These are phyloP conservation scores for Chalciporus sp. DNA, from an alignment of 1,284 basidiomycete species.

Conservation along the genomic window DNA sequence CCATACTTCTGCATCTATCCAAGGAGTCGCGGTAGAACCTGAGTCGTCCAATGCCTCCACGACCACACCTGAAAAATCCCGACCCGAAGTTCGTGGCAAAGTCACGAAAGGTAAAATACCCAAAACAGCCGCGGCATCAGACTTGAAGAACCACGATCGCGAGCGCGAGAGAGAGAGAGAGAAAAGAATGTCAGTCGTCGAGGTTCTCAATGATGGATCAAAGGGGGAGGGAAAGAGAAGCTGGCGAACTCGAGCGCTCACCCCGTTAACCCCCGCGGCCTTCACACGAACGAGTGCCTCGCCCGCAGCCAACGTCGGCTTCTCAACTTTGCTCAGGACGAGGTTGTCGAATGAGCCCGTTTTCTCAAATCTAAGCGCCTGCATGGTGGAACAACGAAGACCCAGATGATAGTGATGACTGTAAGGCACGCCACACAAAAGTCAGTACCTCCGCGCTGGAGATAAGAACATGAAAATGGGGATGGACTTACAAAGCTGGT, in stretches of 20 bases:
- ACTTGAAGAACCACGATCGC: constrained; percentile 15
- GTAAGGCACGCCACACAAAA: neutral
- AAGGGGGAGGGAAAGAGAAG: neutral
- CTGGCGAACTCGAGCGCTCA: constrained; percentile 21
- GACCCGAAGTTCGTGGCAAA: constrained; percentile 30
- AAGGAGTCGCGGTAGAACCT: constrained; percentile 20
- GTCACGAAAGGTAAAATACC: constrained; percentile 37
- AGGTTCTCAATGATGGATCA: neutral
- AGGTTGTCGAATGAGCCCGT: constrained; percentile 35
- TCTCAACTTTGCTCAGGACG: constrained; percentile 22
- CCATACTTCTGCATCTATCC: constrained; percentile 36
- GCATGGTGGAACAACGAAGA: constrained; percentile 23
- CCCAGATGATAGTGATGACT: neutral
- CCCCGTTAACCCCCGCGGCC: constrained; percentile 36
- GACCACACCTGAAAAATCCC: constrained; percentile 38
- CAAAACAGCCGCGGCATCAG: constrained; percentile 33
- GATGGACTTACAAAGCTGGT: constrained; percentile 8
- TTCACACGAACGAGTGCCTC: constrained; percentile 36
- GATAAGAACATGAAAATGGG: neutral
- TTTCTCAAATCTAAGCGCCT: constrained; percentile 35
- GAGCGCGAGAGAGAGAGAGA: too few relatives aligned
- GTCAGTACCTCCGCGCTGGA: neutral
- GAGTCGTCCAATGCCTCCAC: constrained; percentile 31
- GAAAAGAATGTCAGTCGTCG: neutral
- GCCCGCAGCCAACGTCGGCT: constrained; percentile 29